Evolutionary conservation across 2,329 filamentous ascomycete genomes (phyloP).

Genomic region (Bipolaris bicolor): DNA sequence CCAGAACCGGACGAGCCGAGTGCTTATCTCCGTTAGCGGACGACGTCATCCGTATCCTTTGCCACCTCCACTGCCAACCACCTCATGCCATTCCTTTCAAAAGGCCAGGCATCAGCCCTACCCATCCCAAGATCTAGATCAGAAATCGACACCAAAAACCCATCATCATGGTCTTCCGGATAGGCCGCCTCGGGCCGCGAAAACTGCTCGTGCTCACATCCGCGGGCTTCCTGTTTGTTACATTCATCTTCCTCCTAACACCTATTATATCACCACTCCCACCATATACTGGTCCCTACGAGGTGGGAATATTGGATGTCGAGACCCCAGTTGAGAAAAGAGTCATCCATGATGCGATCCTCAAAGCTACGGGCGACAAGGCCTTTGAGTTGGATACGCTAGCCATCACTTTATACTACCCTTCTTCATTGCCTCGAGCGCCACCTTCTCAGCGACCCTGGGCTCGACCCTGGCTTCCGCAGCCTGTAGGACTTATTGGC

Average conservation of each 20-base stretch:
- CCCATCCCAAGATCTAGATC: neutral
- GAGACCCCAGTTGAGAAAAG: slow-evolving; percentile 49
- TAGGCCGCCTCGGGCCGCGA: slow-evolving; percentile 31
- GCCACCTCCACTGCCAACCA: neutral
- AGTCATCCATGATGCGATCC: slow-evolving; percentile 44
- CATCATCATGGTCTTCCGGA: slow-evolving; percentile 30
- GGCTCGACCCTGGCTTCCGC: slow-evolving; percentile 53
- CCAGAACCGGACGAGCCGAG: neutral
- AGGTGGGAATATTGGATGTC: slow-evolving; percentile 54
- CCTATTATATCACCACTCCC: slow-evolving; percentile 52
- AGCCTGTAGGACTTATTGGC: slow-evolving; percentile 51
- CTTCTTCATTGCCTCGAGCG: slow-evolving; percentile 38
- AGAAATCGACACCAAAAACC: neutral
- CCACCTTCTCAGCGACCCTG: slow-evolving; percentile 34
- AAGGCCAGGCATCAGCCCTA: neutral
- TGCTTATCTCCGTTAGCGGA: neutral
- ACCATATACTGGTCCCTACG: slow-evolving; percentile 50
- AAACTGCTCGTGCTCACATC: slow-evolving; percentile 37
- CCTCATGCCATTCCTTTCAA: neutral
- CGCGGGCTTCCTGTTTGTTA: slow-evolving; percentile 40
- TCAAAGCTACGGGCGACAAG: slow-evolving; percentile 48
- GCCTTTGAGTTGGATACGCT: slow-evolving; percentile 55
- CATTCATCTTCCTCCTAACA: slow-evolving; percentile 49
- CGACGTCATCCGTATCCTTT: slow-evolving; percentile 25
- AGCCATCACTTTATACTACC: slow-evolving; percentile 56